Base-by-base conservation (phyloP, 2,329 filamentous ascomycete species). In the Colletotrichum siamense region DNA sequence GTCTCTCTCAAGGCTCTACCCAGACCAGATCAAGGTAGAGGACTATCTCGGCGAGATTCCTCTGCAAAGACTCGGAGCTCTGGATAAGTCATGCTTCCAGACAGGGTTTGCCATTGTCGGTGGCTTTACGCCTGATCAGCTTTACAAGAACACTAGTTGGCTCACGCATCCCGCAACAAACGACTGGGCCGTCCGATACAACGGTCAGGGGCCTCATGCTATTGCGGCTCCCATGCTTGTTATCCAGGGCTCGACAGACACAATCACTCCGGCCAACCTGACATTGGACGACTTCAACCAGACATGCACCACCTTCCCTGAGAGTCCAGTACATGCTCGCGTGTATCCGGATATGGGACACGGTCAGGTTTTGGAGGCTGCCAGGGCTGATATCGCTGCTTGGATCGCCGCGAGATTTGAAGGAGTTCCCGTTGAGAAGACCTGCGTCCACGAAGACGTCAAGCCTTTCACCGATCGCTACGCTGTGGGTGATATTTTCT, bases 211-310 rank as follows among this genome's bases (percentile, higher is more conserved):
- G 0, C 77, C 79, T 2, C 76, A 79, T 30, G 59, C 71, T 0
- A 69, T 81, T 13, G 80, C 80, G 0, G 79, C 70, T 12, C 80
- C 80, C 0, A 66, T 81, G 55, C 72, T 81, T 8, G 78, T 81
- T 7, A 75, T 81, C 15, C 80, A 81, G 57, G 80, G 80, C 7
- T 62, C 52, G 3, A 69, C 69, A 5, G 79, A 80, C 59, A 57
- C 72, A 3, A 16, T 80, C 3, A 80, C 80, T 4, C 71, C 71
- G 1, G 67, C 67, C 2, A 49, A 71, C 39, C 13, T 71, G 22
- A 71, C 59, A 12, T 24, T 68, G 65, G 39, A 68, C 16, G 65
- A 68, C 28, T 68, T 68, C 44, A 55, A 68, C 36, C 32, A 61
- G 70, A 68, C 70, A 22, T 72, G 70, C 34, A 30, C 70, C 24